Conservation (phyloP, 2,329 filamentous ascomycete species). For the Zymoseptoria tritici region DNA sequence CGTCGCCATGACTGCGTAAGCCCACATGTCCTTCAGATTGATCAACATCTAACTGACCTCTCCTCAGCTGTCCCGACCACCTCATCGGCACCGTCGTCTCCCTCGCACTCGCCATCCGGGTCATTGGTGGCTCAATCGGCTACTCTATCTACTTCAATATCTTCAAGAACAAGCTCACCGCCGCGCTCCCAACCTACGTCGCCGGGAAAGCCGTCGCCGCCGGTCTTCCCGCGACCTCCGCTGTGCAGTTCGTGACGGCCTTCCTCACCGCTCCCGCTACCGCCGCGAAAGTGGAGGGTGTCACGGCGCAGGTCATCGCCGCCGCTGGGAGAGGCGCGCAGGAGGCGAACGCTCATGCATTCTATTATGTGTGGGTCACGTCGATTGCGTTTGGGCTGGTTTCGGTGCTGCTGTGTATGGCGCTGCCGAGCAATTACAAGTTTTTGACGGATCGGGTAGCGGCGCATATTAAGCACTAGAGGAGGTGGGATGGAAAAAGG, state of each 20-base stretch:
- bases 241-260: slow-evolving; percentile 4
- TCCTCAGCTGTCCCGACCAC: slow-evolving; percentile 49
- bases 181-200: slow-evolving; percentile 45
- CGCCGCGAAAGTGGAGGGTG: slow-evolving; percentile 3
- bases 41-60: not conserved
- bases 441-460: slow-evolving; percentile 9
- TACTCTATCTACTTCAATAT: slow-evolving; percentile 42
- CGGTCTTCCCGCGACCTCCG: slow-evolving; percentile 5
- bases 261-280: slow-evolving; percentile 7
- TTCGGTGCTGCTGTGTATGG: slow-evolving; percentile 4
- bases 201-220: slow-evolving; percentile 33
- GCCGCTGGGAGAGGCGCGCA: slow-evolving; percentile 6
- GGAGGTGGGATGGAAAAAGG: not conserved
- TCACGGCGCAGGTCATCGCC: slow-evolving; percentile 5
- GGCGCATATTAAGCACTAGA: slow-evolving; percentile 3
- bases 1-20: slow-evolving; percentile 45
- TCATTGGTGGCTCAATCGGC: slow-evolving; percentile 50
- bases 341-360: slow-evolving; percentile 7
- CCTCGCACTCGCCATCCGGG: slow-evolving; percentile 59
- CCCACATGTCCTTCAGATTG: slow-evolving; percentile 21
- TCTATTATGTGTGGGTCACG: slow-evolving; percentile 14
- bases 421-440: slow-evolving; percentile 5
- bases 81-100: slow-evolving; percentile 60
- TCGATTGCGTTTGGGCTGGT: slow-evolving; percentile 10
- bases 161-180: slow-evolving; percentile 38